Percentiles rank a stretch among this genome's conserved stretches.
Evolutionary conservation across 768 basidiomycete genomes (phyloP).

Genomic region (Paxillus ammoniavirescens): DNA sequence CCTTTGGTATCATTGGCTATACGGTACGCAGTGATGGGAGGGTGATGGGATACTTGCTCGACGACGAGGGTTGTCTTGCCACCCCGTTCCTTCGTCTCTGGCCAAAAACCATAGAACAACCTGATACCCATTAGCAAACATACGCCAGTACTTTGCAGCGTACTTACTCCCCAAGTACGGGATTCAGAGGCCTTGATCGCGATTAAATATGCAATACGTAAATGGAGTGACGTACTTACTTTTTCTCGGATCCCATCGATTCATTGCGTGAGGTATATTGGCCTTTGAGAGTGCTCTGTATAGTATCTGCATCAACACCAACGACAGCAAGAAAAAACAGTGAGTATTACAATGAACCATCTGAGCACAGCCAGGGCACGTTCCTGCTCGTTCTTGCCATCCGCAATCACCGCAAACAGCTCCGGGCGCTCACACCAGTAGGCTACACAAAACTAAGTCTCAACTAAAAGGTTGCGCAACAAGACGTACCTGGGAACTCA

Average conservation of each 20-base stretch:
- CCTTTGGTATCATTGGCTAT: constrained; percentile 82
- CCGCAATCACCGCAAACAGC: constrained; percentile 83
- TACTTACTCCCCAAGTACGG: constrained; percentile 87
- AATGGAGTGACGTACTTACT: constrained; percentile 46
- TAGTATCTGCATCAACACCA: constrained; percentile 3
- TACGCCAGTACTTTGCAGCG: background rate
- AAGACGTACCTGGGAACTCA: constrained; percentile 76
- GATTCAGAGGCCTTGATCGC: constrained; percentile 79
- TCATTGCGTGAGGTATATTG: constrained; percentile 96
- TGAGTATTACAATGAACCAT: constrained; percentile 83
- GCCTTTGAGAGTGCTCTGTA: constrained; percentile 85
- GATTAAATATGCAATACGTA: constrained; percentile 9
- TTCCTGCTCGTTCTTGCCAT: constrained; percentile 70
- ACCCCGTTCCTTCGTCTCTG: constrained; percentile 58
- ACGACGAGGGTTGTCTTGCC: constrained; percentile 84
- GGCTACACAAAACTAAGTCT: constrained; percentile 42
- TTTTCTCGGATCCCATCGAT: constrained; percentile 96
- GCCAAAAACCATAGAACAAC: constrained; percentile 89
- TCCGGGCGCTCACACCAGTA: constrained; percentile 98
- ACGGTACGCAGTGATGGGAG: constrained; percentile 82
- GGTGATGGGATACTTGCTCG: constrained; percentile 97
- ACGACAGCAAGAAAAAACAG: background rate
- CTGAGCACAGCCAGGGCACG: constrained; percentile 78
- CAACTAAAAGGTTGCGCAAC: background rate
- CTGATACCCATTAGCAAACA: constrained; percentile 33